phyloP scores from a whole-genome alignment of 1,139 yeast species.

The Hyphopichia wangnamkhiaoensis region DNA sequence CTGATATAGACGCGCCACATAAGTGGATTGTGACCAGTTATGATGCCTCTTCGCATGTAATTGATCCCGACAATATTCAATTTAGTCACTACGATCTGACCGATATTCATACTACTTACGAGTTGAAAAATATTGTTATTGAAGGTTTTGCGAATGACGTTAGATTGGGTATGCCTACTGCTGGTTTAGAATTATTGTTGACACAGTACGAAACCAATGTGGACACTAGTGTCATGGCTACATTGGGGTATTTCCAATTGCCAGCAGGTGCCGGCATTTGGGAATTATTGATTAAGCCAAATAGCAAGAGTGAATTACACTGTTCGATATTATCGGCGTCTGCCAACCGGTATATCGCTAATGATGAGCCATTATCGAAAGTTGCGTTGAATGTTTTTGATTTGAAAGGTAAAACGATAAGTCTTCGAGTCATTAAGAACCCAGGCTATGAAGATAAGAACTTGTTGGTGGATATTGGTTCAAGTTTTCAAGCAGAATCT shows the following conservation, averaged over 20 bases:
- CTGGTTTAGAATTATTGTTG: slow-evolving; percentile 50
- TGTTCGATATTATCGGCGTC: slow-evolving; percentile 45
- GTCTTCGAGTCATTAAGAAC: slow-evolving; percentile 46
- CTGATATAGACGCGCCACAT: slow-evolving; percentile 63
- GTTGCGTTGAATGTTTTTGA: slow-evolving; percentile 32
- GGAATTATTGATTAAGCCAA: slow-evolving; percentile 44
- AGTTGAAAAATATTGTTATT: slow-evolving; percentile 52
- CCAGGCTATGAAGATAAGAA: slow-evolving; percentile 38
- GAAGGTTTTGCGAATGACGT: slow-evolving; percentile 71
- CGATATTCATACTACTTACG: slow-evolving; percentile 13
- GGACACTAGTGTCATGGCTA: slow-evolving; percentile 72
- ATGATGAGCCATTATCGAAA: slow-evolving; percentile 17
- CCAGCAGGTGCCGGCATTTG: slow-evolving; percentile 70
- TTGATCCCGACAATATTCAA: slow-evolving; percentile 65
- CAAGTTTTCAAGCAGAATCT: background rate
- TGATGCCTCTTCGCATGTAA: slow-evolving; percentile 24
- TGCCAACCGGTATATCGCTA: slow-evolving; percentile 26
- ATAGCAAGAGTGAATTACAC: slow-evolving; percentile 33
- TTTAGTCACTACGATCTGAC: slow-evolving; percentile 18
- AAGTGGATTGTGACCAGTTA: slow-evolving; percentile 61
- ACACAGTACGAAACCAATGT: slow-evolving; percentile 7
- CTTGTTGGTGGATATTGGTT: background rate
- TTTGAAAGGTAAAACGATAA: slow-evolving; percentile 47
- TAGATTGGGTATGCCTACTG: slow-evolving; percentile 37
- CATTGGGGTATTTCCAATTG: slow-evolving; percentile 75